Evolutionary conservation across 441 rosid genomes (phyloP).

Genomic region (Theobroma grandiflorum): DNA sequence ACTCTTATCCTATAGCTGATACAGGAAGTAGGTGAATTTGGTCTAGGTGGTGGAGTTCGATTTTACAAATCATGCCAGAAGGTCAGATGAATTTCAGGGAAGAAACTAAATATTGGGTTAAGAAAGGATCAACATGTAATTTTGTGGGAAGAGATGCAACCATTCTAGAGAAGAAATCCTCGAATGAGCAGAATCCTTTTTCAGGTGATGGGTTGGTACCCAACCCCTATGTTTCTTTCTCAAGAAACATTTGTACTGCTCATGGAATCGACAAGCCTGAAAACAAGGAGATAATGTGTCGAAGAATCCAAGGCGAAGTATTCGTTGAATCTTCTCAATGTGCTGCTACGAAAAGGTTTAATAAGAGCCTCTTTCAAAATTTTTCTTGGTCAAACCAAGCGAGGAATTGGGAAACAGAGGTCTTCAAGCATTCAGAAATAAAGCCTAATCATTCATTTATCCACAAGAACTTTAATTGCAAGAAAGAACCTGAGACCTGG

Average conservation of each 20-base stretch:
- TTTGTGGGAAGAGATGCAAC: not conserved
- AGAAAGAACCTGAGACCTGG: not conserved
- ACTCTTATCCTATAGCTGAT: not conserved
- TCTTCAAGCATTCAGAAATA: not conserved
- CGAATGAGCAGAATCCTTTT: not conserved
- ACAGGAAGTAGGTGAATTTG: not conserved
- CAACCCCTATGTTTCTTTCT: no score
- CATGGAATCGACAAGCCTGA: no score
- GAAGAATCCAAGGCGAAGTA: not conserved
- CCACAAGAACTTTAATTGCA: slow-evolving; percentile 4
- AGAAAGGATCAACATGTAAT: not conserved
- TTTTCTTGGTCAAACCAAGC: not conserved
- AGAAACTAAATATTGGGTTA: not conserved
- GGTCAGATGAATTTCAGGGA: not conserved
- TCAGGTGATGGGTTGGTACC: not conserved
- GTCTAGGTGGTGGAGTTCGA: not conserved
- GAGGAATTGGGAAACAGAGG: not conserved
- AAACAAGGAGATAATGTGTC: no score
- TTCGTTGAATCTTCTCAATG: slow-evolving; percentile 19
- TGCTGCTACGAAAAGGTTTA: not conserved
- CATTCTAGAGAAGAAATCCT: not conserved
- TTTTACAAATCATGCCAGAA: not conserved
- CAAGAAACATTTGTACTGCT: no score
- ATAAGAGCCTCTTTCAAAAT: not conserved
- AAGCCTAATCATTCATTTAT: not conserved